Base-by-base conservation (phyloP, 1,139 yeast species). In the Kurtzmaniella quercitrusa region DNA sequence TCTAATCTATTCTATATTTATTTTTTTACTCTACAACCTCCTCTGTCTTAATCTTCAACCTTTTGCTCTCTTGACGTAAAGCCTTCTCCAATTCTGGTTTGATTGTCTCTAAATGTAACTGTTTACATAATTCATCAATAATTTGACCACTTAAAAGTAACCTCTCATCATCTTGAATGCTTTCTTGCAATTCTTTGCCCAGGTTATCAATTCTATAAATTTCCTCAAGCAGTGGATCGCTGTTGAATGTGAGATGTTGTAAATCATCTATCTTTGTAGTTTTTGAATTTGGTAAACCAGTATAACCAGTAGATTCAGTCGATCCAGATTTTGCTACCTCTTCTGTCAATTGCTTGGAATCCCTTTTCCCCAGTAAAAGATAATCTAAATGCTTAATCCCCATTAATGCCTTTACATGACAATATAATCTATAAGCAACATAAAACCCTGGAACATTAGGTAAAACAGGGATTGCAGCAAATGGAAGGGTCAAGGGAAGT, bases 381-480 rank as follows among this genome's bases (percentile, higher is more conserved):
- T 77, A 77, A 37, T 70, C 63, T 51, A 89, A 64, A 56, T 88
- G 95, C 50, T 74, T 70, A 8, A 89, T 87, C 0, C 97, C 97
- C 43, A 78, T 62, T 47, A 78, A 70, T 1, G 96, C 96, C 57
- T 85, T 87, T 57, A 82, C 72, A 60, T 91, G 88, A 57, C 96
- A 88, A 66, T 89, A 93, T 16, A 86, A 73, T 50, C 98, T 73
- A 62, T 85, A 93, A 5, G 86, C 72, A 39, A 91, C 63, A 58
- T 90, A 93, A 55, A 93, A 85, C 0, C 97, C 97, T 0, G 98
- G 98, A n/a, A 93, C 78, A 54, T 93, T 93, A 16, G 98, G 98
- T 1, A 91, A 61, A n/a, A 91, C 73, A 0, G 98, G 98, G 0
- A 93, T 58, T 39, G 90, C 57, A 0, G 89, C 90, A 43, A 90